Conservation (phyloP, 768 basidiomycete species). For the Rhizopogon sp. region DNA sequence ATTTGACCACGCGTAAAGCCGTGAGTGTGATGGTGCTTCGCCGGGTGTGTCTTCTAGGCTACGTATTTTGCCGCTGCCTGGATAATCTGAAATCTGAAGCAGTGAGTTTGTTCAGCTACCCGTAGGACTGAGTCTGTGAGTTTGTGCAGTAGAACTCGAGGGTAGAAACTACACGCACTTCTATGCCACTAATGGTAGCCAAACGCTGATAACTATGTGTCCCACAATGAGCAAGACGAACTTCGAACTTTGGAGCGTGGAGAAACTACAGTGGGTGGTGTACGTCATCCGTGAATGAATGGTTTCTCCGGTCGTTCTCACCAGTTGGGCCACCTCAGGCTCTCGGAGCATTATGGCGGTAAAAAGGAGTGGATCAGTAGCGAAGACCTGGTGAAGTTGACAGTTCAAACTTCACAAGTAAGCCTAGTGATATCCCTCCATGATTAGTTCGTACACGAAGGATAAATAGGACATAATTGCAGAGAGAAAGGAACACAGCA, state of each 20-base stretch:
- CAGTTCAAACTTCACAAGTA: no score
- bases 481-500: no score
- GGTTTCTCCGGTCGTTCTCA: no score
- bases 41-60: no score
- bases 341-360: no score
- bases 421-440: no score
- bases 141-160: neutral
- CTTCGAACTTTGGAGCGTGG: neutral
- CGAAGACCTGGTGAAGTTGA: no score
- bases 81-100: neutral
- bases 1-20: neutral
- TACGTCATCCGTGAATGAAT: neutral
- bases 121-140: neutral
- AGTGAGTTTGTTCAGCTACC: neutral
- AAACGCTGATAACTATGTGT: neutral
- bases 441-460: no score
- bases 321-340: no score
- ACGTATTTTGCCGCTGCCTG: neutral
- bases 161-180: neutral
- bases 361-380: no score
- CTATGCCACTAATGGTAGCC: neutral
- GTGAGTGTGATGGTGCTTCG: neutral
- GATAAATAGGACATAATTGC: no score
- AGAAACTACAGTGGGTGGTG: neutral
- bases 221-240: no score